phyloP scores from a whole-genome alignment of 2,329 filamentous ascomycete species.

The Arthrobotrys sphaeroides region DNA sequence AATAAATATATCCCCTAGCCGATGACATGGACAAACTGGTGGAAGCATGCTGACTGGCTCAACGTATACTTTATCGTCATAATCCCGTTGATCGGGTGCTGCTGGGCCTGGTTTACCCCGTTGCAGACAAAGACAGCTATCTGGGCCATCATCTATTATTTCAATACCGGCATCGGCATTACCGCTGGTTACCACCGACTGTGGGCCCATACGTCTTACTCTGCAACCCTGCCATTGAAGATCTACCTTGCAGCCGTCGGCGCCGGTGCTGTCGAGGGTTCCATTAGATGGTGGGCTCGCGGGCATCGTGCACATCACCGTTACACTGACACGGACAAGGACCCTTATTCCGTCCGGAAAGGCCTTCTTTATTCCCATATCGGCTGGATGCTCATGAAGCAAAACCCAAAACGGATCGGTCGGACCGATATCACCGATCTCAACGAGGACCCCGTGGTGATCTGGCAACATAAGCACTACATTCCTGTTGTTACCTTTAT shows the following conservation, averaged over 20 bases:
- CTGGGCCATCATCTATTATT: slow-evolving; percentile 82
- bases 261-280: slow-evolving; percentile 84
- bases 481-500: slow-evolving; percentile 80
- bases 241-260: slow-evolving; percentile 84
- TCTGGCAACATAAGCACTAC: slow-evolving; percentile 89
- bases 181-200: slow-evolving; percentile 82
- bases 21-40: slow-evolving; percentile 84
- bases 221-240: slow-evolving; percentile 77
- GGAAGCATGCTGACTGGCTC: slow-evolving; percentile 93
- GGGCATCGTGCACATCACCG: slow-evolving; percentile 88
- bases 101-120: slow-evolving; percentile 81
- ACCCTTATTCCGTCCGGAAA: slow-evolving; percentile 90
- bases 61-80: slow-evolving; percentile 83
- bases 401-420: slow-evolving; percentile 88
- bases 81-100: slow-evolving; percentile 76
- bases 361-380: slow-evolving; percentile 84
- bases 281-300: slow-evolving; percentile 87
- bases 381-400: slow-evolving; percentile 93
- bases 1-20: slow-evolving; percentile 65
- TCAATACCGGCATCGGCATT: slow-evolving; percentile 82
- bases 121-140: slow-evolving; percentile 75
- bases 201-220: slow-evolving; percentile 87
- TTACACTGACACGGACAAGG: slow-evolving; percentile 91
- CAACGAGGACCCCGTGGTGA: slow-evolving; percentile 83
- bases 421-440: slow-evolving; percentile 88